Percentiles rank a stretch among this genome's conserved stretches.
Conservation (phyloP, 106 monocot genomes). For the Gastrodia elata region DNA sequence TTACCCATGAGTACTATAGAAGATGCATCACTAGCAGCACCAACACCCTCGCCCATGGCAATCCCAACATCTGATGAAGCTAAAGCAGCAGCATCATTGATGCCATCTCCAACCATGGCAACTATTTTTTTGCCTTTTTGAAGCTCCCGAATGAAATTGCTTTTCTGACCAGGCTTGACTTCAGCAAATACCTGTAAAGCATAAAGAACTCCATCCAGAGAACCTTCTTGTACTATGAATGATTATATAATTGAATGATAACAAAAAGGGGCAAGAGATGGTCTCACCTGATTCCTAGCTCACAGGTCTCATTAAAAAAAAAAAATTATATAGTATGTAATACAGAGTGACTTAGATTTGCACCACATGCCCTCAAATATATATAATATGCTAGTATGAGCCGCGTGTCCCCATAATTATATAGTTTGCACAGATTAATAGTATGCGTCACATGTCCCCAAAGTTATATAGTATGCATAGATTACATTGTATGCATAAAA, state of each 20-base stretch:
- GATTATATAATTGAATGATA: neutral
- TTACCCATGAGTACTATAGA: constrained; percentile 89
- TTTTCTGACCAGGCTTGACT: constrained; percentile 88
- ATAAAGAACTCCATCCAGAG: neutral
- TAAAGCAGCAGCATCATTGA: constrained; percentile 98
- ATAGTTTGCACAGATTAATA: too few relatives aligned
- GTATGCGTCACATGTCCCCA: too few relatives aligned
- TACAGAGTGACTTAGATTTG: too few relatives aligned
- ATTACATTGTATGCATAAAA: too few relatives aligned
- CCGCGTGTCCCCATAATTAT: too few relatives aligned
- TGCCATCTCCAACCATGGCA: constrained; percentile 97
- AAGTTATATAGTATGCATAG: too few relatives aligned
- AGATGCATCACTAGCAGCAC: constrained; percentile 95
- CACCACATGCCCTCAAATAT: too few relatives aligned
- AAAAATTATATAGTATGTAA: too few relatives aligned
- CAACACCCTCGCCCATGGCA: constrained; percentile 95
- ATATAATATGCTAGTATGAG: too few relatives aligned
- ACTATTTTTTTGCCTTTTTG: constrained; percentile 50
- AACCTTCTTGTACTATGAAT: neutral
- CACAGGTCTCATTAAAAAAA: too few relatives aligned
- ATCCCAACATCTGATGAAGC: constrained; percentile 86
- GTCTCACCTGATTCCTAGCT: too few relatives aligned
- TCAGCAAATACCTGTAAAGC: constrained; percentile 57
- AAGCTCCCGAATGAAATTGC: constrained; percentile 67
- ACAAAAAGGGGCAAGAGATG: too few relatives aligned